Base-by-base conservation (phyloP, 805 yeast species). In the Phaffomyces thermotolerans region DNA sequence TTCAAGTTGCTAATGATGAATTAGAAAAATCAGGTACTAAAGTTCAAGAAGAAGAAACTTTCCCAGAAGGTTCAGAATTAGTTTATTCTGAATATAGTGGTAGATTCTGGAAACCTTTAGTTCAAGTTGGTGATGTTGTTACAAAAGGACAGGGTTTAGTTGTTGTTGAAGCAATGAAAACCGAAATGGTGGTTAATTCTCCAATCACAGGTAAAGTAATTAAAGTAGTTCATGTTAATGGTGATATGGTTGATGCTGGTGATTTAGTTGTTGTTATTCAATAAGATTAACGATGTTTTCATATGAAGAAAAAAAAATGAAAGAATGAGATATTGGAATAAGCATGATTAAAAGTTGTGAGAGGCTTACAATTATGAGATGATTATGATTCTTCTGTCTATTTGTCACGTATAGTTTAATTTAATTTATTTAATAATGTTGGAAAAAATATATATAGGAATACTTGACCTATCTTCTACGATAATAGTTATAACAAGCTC, bases 101-200 rank as follows among this genome's bases (percentile, higher is more conserved):
- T 44, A 75, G 98, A 53, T 89, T 85, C 74, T 91, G 99, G 99
- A 91, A 93, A 65, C 78, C 95, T 1, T 67, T 89, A 52, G 95
- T 84, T 25, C 66, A 72, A 45, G 90, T 75, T 37, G 96, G 96
- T 22, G 93, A 85, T 54, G 65, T 51, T 6, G 95, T 91, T 24
- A 66, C 69, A 41, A 73, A 67, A 38, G 95, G 90, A 30, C 91
- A 87, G 54, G 88, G 88, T 5, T 71, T 91, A 48, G 76, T 91
- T 52, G 88, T 93, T 34, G 86, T 91, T 42, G 99, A 91, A 65
- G 98, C 99, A 43, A 91, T 91, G 99, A 91, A 91, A 72, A 93
- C 98, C 0, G 99, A 91, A 66, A 91, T 91, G 97, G 76, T 79
- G 40, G 95, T 91, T 31, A 71, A 65, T 43, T 79, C 97, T 18